These are phyloP conservation scores for Ustilago nuda DNA, from an alignment of 1,284 basidiomycete species.

Conservation along the genomic window DNA sequence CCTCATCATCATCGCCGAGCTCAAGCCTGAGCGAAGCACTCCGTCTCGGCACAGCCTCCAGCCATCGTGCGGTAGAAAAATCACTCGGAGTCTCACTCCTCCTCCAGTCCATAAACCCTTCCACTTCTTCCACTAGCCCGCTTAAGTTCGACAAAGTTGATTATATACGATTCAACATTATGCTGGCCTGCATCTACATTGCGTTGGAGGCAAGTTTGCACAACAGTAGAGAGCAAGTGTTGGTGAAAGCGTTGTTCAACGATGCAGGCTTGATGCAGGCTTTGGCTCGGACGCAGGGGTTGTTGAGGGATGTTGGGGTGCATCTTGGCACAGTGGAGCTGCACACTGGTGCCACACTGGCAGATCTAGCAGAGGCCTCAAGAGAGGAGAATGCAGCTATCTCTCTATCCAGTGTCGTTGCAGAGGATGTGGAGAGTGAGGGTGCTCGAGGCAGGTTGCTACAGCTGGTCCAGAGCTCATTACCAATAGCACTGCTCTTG, in stretches of 20 bases:
- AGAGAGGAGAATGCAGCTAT: constrained; percentile 7
- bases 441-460: background rate
- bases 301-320: constrained; percentile 29
- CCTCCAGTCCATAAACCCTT: constrained; percentile 17
- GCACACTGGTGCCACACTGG: constrained; percentile 26
- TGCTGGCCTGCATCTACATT: constrained; percentile 52
- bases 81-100: constrained; percentile 45
- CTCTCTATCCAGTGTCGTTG: background rate
- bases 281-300: constrained; percentile 19
- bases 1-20: background rate
- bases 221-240: background rate
- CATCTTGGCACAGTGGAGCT: constrained; percentile 24
- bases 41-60: constrained; percentile 28
- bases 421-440: constrained; percentile 12
- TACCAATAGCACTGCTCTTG: background rate
- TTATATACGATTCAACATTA: constrained; percentile 54
- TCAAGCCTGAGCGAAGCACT: constrained; percentile 38
- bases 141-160: constrained; percentile 41
- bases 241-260: constrained; percentile 13
- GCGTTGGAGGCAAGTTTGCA: constrained; percentile 22
- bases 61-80: constrained; percentile 49
- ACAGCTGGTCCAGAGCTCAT: background rate
- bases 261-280: constrained; percentile 13
- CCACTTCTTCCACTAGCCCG: constrained; percentile 6
- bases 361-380: constrained; percentile 22